Percentiles rank a stretch among this genome's conserved stretches.
phyloP scores from a whole-genome alignment of 768 basidiomycete species.

The Pisolithus tinctorius region DNA sequence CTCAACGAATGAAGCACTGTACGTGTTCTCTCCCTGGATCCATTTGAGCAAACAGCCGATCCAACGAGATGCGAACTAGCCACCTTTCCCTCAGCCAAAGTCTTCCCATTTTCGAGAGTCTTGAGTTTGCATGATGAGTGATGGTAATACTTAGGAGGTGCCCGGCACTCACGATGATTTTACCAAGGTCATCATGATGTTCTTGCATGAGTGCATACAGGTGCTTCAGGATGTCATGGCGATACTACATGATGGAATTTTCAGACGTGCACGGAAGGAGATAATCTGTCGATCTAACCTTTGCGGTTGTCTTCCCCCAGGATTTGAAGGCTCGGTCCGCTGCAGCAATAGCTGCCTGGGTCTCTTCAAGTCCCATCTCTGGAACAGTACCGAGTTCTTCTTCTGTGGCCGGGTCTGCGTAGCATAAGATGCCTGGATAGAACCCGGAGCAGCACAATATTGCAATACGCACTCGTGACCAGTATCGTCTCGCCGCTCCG shows the following conservation, averaged over 20 bases:
- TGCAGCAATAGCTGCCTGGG: constrained; percentile 76
- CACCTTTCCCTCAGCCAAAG: constrained; percentile 77
- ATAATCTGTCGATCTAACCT: constrained; percentile 39
- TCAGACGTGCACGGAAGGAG: not conserved
- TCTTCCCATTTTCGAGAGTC: constrained; percentile 96
- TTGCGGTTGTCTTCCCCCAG: constrained; percentile 86
- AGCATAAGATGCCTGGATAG: not conserved
- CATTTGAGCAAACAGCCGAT: not conserved
- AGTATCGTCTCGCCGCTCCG: constrained; percentile 61
- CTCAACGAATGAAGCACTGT: constrained; percentile 83
- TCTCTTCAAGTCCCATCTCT: constrained; percentile 84
- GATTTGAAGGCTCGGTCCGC: constrained; percentile 74
- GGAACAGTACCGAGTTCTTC: constrained; percentile 80
- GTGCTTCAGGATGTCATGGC: constrained; percentile 80
- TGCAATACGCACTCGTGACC: constrained; percentile 61
- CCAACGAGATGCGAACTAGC: not conserved
- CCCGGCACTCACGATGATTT: constrained; percentile 62
- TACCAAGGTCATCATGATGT: constrained; percentile 79
- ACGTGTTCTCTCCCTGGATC: constrained; percentile 68
- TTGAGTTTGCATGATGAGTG: constrained; percentile 24
- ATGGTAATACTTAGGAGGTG: not conserved
- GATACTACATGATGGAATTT: constrained; percentile 38
- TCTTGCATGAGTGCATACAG: constrained; percentile 74
- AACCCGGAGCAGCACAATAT: not conserved
- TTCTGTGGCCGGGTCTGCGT: constrained; percentile 81